These are phyloP conservation scores for Hymenoscyphus repandus DNA, from an alignment of 2,329 filamentous ascomycete genomes.

Conservation along the genomic window DNA sequence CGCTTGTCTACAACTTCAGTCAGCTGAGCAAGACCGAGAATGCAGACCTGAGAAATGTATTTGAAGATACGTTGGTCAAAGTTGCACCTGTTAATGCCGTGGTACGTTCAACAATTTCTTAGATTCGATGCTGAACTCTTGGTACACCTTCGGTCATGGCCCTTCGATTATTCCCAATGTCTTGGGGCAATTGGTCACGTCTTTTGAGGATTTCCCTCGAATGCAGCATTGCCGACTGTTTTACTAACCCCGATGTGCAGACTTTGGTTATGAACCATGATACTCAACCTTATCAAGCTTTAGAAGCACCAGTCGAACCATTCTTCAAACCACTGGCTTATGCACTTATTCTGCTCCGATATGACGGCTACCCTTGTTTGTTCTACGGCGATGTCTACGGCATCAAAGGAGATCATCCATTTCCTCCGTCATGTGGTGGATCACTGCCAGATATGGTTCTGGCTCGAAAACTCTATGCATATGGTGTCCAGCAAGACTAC, in stretches of 20 bases:
- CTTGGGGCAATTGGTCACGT: no score
- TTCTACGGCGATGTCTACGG: conserved; percentile 70
- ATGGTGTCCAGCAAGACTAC: conserved; percentile 60
- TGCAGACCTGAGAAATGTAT: conserved; percentile 59
- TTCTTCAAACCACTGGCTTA: conserved; percentile 71
- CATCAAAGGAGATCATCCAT: conserved; percentile 42
- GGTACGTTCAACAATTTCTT: conserved; percentile 34
- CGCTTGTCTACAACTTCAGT: conserved; percentile 64
- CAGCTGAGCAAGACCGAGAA: conserved; percentile 49
- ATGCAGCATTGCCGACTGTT: no score
- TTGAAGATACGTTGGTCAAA: conserved; percentile 54
- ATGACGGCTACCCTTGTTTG: conserved; percentile 58
- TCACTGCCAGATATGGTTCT: conserved; percentile 54
- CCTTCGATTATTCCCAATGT: no score
- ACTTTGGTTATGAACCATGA: conserved; percentile 71
- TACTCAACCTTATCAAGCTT: conserved; percentile 58
- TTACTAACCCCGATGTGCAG: conserved; percentile 22
- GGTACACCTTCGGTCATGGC: neutral
- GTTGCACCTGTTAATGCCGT: conserved; percentile 50
- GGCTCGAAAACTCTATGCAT: conserved; percentile 60
- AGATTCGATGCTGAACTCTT: neutral
- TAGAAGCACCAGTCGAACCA: conserved; percentile 55
- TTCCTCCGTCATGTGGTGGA: conserved; percentile 47
- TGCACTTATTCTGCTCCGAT: conserved; percentile 62
- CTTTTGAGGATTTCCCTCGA: no score